Base-by-base conservation (phyloP, 768 basidiomycete genomes). In the Rickenella mellea region DNA sequence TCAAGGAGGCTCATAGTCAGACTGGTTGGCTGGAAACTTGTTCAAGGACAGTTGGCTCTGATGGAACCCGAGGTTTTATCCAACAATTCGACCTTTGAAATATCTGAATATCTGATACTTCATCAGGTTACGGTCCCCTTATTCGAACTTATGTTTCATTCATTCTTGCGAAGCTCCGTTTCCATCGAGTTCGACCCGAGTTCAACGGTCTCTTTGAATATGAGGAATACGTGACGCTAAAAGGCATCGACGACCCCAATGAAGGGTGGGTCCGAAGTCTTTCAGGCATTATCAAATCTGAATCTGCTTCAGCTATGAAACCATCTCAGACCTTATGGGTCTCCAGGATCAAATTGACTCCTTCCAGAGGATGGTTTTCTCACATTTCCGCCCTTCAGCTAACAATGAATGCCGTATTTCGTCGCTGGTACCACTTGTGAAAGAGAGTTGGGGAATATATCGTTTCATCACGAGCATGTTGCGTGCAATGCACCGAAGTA, bases 141-240 rank as follows among this genome's bases (percentile, higher is more conserved):
- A 98, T 98, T 58, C 82, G 82, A 51, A 93, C 91, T 26, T 98
- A 99, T 56, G 94, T 97, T 9, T 85, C 92, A 49, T 96, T 96
- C 60, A 80, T 98, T 42, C 69, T 98, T 40, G 84, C 92, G 14
- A 99, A 99, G 61, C 78, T 99, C 30, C 76, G 92, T 30, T 98
- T 98, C 63, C 96, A 98, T 62, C 84, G 90, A 21, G 70, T 94
- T 30, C 80, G 96, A 54, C 88, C 90, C 2, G 96, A 98, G 60
- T 99, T 99, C 68, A 98, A 98, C 62, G 96, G 96, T 20, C 66
- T 99, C 5, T 99, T 99, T 57, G 96, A 99, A 62, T 99, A 99
- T 53, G 93, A 98, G 57, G 96, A 99, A 62, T 99, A 99, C 58
- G 80, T 99, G 50, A 90, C 89, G 19, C 67, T 99, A 55, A 94